Evolutionary conservation across 1,284 basidiomycete species (phyloP).

Genomic region (Boletus hoseneyae): DNA sequence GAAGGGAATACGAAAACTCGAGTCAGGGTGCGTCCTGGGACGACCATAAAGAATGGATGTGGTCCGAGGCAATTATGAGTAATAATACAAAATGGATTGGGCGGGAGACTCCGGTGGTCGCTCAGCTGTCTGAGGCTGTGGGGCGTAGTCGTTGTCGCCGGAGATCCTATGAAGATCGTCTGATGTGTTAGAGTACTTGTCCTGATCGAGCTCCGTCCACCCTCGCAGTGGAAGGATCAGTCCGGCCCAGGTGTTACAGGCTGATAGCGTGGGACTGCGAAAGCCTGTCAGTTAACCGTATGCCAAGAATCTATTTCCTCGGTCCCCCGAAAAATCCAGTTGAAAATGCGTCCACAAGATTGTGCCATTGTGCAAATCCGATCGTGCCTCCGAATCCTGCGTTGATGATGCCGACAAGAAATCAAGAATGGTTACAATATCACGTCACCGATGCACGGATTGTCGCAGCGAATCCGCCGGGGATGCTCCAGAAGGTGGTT

Average conservation of each 20-base stretch:
- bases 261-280: constrained; percentile 8
- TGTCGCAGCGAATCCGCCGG: constrained; percentile 32
- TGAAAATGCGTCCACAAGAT: constrained; percentile 31
- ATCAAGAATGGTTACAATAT: constrained; percentile 18
- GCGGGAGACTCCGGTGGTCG: constrained; percentile 9
- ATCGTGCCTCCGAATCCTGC: constrained; percentile 25
- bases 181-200: constrained; percentile 15
- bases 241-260: constrained; percentile 10
- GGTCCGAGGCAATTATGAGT: constrained; percentile 34
- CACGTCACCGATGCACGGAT: constrained; percentile 31
- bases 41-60: constrained; percentile 15
- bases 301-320: constrained; percentile 19
- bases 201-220: constrained; percentile 25
- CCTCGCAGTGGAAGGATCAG: constrained; percentile 20
- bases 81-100: constrained; percentile 31
- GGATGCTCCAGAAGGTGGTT: constrained; percentile 29
- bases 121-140: constrained; percentile 25
- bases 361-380: constrained; percentile 26
- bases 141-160: constrained; percentile 13
- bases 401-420: constrained; percentile 34
- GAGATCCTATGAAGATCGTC: constrained; percentile 27
- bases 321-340: constrained; percentile 21
- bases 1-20: constrained; percentile 21
- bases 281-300: constrained; percentile 15
- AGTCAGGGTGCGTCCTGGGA: constrained; percentile 21